Evolutionary conservation across 2,329 filamentous ascomycete genomes (phyloP), one percentile per base, ranked within the genome.

Genomic region (Fusarium illudens): DNA sequence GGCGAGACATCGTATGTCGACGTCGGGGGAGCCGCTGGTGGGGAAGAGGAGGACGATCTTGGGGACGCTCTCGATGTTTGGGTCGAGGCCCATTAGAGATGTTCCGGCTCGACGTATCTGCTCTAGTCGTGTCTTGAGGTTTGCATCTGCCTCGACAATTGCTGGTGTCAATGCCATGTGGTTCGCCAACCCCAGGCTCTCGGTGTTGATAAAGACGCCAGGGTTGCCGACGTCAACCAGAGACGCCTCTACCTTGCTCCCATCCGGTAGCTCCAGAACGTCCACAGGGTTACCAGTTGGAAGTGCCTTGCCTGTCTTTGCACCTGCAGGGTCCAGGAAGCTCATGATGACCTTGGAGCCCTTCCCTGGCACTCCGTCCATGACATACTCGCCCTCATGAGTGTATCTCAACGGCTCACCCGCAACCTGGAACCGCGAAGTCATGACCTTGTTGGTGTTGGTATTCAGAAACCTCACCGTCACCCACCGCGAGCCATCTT

Each of bases 401-500:
- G 57, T 62, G 50, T 78, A 77, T 20, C 44, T 42, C n/a, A 70
- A 62, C 29, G 68, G 69, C 12, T 67, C 81, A 2, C 81, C 82
- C 0, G 78, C 73, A 3, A 89, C 81, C 0, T 80, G 78, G 67
- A 92, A 91, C 0, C 80, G 84, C 1, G 86, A 83, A 39, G 84
- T 77, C 59, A 92, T 87, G 25, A 89, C 75, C 73, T 92, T 92
- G 17, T 79, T 79, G 0, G 91, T 93, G 70, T 93, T 93, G 2
- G 90, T 92, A 75, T 94, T 93, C 71, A 85, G 83, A 34, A 93
- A 87, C 57, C 85, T 81, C 12, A 93, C 84, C 0, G 80, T 85
- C 2, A 81, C 79, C 60, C 77, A 75, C 10, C 72, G 73, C 19
- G 76, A 73, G 3, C 75, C 76, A 19, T 71, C 56, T 1, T 55